These are phyloP conservation scores for Crithidia expoeki DNA, from an alignment of 208 protist species.

Conservation along the genomic window DNA sequence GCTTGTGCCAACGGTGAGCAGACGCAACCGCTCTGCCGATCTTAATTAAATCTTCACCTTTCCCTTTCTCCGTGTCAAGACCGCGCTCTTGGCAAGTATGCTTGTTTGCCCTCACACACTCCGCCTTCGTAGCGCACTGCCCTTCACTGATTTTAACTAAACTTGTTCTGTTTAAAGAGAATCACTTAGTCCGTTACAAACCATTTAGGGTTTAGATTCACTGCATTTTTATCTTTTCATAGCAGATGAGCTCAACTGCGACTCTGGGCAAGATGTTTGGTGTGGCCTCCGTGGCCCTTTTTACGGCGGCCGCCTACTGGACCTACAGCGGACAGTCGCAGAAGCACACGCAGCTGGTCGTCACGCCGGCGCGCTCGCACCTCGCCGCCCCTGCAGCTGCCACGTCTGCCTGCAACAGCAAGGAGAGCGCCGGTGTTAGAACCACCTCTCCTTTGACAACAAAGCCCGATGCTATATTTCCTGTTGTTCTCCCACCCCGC, in stretches of 20 bases:
- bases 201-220: too few species aligned
- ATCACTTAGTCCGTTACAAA: too few species aligned
- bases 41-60: too few species aligned
- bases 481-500: constrained; percentile 43
- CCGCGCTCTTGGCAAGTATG: too few species aligned
- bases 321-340: constrained; percentile 14
- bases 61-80: too few species aligned
- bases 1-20: too few species aligned
- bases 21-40: too few species aligned
- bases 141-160: too few species aligned
- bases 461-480: constrained; percentile 5
- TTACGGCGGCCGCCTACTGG: constrained; percentile 23
- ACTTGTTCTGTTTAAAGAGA: too few species aligned
- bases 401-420: background rate
- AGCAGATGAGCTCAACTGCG: constrained; percentile 31
- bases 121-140: too few species aligned
- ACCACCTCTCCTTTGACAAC: background rate
- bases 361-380: constrained; percentile 13
- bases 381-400: constrained; percentile 1
- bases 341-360: constrained; percentile 23
- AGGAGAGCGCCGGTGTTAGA: background rate
- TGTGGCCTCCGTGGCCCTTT: constrained; percentile 29
- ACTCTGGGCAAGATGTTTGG: constrained; percentile 25
- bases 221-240: too few species aligned
- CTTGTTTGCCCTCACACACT: too few species aligned